Conservation (phyloP, 257 asterid genomes). For the Lycium ferocissimum region DNA sequence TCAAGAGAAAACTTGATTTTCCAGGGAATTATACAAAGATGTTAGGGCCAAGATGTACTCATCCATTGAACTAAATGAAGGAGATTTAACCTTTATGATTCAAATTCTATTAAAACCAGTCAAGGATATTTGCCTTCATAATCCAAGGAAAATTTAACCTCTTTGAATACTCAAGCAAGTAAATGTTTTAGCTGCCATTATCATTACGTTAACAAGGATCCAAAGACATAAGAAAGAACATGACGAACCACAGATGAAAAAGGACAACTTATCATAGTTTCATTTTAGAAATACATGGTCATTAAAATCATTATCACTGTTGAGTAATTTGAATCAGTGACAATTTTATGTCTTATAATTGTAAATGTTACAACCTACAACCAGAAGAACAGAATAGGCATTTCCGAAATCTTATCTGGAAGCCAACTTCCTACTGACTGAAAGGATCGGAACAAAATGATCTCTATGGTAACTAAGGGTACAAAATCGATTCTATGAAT, state of each 20-base stretch:
- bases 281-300: neutral
- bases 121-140: constrained; percentile 13
- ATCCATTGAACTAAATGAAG: constrained; percentile 19
- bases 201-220: constrained; percentile 18
- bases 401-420: neutral
- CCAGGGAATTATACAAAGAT: neutral
- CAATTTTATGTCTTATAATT: neutral
- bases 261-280: neutral
- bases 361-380: constrained; percentile 13
- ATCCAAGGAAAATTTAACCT: neutral
- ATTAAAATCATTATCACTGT: constrained; percentile 15
- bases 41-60: constrained; percentile 15
- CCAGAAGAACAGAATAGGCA: neutral
- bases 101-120: constrained; percentile 10
- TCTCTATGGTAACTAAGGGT: constrained; percentile 13
- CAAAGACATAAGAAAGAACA: neutral
- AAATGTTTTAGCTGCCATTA: neutral
- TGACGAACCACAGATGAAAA: neutral
- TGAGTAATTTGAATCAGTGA: neutral
- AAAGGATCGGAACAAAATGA: neutral
- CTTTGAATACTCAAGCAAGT: neutral
- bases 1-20: constrained; percentile 24
- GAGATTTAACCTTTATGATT: constrained; percentile 11
- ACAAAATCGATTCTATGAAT: constrained; percentile 10
- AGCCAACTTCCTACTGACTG: constrained; percentile 17